A percentile compares a stretch with the other conserved stretches of the same genome.
phyloP scores from a whole-genome alignment of 2,329 filamentous ascomycete species.

The Herpotrichia juniperi region DNA sequence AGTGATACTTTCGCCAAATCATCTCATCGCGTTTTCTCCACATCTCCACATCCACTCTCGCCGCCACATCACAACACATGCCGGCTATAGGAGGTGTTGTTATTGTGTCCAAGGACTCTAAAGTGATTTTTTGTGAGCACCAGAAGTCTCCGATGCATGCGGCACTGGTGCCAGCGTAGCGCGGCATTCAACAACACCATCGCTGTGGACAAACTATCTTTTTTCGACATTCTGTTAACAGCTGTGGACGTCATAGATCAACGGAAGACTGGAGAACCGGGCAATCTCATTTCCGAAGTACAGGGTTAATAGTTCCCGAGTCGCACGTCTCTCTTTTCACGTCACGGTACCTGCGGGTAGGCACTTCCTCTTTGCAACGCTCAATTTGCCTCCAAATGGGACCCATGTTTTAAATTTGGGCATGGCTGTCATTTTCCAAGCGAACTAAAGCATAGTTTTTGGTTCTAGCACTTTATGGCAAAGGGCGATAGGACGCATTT shows the following conservation, averaged over 20 bases:
- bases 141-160: not conserved
- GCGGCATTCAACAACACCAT: not conserved
- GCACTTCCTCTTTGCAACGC: not conserved
- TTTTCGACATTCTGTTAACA: not conserved
- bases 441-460: not conserved
- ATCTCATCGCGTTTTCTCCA: not conserved
- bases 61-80: not conserved
- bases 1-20: not conserved
- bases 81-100: not conserved
- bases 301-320: not conserved
- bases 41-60: conserved; percentile 3
- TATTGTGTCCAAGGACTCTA: not conserved
- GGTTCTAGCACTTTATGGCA: conserved; percentile 11
- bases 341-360: not conserved
- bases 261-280: not conserved
- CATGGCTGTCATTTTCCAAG: not conserved
- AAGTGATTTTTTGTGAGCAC: not conserved
- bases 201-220: not conserved
- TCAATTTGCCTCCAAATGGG: not conserved
- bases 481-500: conserved; percentile 11
- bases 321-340: not conserved
- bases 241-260: not conserved
- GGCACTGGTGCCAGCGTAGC: not conserved
- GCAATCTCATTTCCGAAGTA: not conserved
- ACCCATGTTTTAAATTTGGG: not conserved